These are phyloP conservation scores for Canariomyces notabilis DNA, from an alignment of 2,329 filamentous ascomycete genomes.

Conservation along the genomic window DNA sequence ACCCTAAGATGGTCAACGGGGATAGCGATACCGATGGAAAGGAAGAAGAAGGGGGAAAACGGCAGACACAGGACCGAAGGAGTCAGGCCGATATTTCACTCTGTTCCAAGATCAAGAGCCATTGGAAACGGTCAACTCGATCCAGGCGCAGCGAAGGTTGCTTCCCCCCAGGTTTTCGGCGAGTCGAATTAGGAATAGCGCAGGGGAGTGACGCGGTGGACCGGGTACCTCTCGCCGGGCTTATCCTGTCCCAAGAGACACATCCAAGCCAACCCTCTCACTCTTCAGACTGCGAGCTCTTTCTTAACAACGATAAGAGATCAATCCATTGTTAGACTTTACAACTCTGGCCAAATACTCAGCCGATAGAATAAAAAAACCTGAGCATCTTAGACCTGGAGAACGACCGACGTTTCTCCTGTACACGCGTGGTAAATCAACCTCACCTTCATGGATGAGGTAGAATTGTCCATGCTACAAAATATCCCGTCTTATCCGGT, in stretches of 20 bases:
- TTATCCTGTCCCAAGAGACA: slow-evolving; percentile 17
- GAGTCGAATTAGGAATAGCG: slow-evolving; percentile 25
- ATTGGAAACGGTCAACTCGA: slow-evolving; percentile 10
- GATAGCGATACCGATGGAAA: slow-evolving; percentile 11
- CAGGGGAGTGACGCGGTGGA: background rate
- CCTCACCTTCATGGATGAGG: background rate
- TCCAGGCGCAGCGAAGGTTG: slow-evolving; percentile 24
- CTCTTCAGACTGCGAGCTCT: no score
- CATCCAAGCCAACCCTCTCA: no score
- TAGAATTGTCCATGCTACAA: slow-evolving; percentile 13
- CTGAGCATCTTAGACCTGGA: no score
- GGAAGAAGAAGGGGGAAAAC: slow-evolving; percentile 19
- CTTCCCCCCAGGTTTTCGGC: slow-evolving; percentile 22
- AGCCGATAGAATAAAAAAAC: no score
- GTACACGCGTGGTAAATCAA: no score
- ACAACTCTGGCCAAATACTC: no score
- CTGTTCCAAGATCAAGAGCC: slow-evolving; percentile 6
- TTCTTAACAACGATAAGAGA: no score
- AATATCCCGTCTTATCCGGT: slow-evolving; percentile 10
- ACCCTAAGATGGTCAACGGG: slow-evolving; percentile 4
- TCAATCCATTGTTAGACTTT: no score
- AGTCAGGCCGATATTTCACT: slow-evolving; percentile 31
- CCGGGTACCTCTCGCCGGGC: slow-evolving; percentile 7
- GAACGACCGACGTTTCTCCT: no score
- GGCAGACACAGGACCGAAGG: slow-evolving; percentile 22